These are phyloP conservation scores for Umbelopsis sp. DNA, from an alignment of 371 early-diverging fungal genomes.

Conservation along the genomic window DNA sequence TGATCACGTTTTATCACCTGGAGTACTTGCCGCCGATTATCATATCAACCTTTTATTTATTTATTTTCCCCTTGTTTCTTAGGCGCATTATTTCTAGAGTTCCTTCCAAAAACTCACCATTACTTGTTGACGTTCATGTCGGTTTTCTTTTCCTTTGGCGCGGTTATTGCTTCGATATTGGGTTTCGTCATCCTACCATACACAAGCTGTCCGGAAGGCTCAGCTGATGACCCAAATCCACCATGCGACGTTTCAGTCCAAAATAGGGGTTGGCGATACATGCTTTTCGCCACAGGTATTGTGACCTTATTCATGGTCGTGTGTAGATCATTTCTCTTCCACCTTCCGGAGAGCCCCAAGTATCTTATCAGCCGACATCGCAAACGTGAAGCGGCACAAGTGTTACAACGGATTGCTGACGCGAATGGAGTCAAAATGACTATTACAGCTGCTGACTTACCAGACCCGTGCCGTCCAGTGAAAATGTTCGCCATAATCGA, in stretches of 20 bases:
- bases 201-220: slow-evolving; percentile 66
- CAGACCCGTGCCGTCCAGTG: slow-evolving; percentile 12
- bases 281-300: slow-evolving; percentile 60
- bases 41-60: neutral
- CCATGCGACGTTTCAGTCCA: slow-evolving; percentile 57
- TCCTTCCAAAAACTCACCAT: slow-evolving; percentile 77
- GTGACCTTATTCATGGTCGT: slow-evolving; percentile 74
- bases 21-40: neutral
- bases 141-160: slow-evolving; percentile 85
- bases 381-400: slow-evolving; percentile 72
- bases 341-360: slow-evolving; percentile 82
- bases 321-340: slow-evolving; percentile 65
- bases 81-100: slow-evolving; percentile 86
- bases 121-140: slow-evolving; percentile 83
- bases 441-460: slow-evolving; percentile 37
- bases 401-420: slow-evolving; percentile 72
- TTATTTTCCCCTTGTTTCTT: slow-evolving; percentile 20
- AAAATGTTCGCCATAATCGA: slow-evolving; percentile 2
- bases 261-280: slow-evolving; percentile 80
- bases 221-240: slow-evolving; percentile 31
- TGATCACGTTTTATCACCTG: neutral
- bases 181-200: slow-evolving; percentile 67
- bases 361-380: slow-evolving; percentile 71
- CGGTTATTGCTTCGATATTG: slow-evolving; percentile 72
- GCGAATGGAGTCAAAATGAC: slow-evolving; percentile 62